Conservation (phyloP, 2,329 filamentous ascomycete species). For the Cryphonectria parasitica region DNA sequence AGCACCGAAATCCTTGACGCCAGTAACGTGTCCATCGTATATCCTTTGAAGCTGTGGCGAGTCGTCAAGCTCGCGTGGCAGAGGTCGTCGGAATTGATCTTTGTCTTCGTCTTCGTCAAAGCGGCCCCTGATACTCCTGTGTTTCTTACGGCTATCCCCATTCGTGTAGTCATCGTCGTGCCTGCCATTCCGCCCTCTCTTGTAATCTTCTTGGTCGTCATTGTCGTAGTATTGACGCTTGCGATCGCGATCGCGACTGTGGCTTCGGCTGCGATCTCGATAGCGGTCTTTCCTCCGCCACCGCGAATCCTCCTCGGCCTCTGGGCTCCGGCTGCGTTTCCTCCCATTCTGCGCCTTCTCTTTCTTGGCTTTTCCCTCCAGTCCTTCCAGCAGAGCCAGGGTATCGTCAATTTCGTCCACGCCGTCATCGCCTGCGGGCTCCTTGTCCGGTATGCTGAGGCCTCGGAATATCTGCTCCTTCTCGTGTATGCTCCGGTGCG, state of each 20-base stretch:
- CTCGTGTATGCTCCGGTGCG: conserved; percentile 59
- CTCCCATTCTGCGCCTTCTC: conserved; percentile 40
- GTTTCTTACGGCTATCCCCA: conserved; percentile 44
- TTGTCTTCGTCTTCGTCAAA: conserved; percentile 52
- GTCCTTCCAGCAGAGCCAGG: conserved; percentile 83
- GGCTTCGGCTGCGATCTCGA: conserved; percentile 41
- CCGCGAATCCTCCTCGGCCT: conserved; percentile 49
- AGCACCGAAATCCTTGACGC: conserved; percentile 92
- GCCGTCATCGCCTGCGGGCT: conserved; percentile 42
- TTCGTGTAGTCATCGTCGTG: conserved; percentile 64
- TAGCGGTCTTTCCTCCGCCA: conserved; percentile 56
- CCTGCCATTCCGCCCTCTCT: conserved; percentile 51
- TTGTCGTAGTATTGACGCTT: conserved; percentile 44
- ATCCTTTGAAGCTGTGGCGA: conserved; percentile 81
- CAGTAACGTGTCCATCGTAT: conserved; percentile 87
- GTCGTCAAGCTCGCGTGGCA: conserved; percentile 78
- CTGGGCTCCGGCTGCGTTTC: conserved; percentile 45
- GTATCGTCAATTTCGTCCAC: conserved; percentile 86
- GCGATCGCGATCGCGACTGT: conserved; percentile 50
- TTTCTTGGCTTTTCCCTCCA: conserved; percentile 67
- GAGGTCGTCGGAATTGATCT: conserved; percentile 67
- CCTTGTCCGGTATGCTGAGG: conserved; percentile 81
- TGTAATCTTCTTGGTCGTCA: conserved; percentile 43
- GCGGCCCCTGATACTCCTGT: conserved; percentile 46
- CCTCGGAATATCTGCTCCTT: conserved; percentile 91